These are phyloP conservation scores for Pyrus betulifolia DNA, from an alignment of 306 rosid genomes.

Conservation along the genomic window DNA sequence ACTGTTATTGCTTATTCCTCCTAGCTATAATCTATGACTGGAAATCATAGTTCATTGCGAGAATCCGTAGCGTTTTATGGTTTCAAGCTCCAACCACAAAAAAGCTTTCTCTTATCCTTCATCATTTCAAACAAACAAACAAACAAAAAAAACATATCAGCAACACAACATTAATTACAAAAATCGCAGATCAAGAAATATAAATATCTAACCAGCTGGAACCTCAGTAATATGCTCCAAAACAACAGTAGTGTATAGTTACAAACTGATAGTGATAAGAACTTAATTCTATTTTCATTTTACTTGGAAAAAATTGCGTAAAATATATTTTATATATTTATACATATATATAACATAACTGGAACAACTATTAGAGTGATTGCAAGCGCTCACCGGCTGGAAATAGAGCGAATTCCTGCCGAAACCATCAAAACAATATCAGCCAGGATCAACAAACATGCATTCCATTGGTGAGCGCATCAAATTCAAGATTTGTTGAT, in stretches of 20 bases:
- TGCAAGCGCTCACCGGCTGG: not conserved
- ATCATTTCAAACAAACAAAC: slow-evolving; percentile 9
- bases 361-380: not conserved
- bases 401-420: not conserved
- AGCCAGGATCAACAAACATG: not conserved
- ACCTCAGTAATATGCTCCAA: not conserved
- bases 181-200: not conserved
- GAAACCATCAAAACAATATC: not conserved
- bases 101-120: slow-evolving; percentile 20
- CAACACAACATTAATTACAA: not conserved
- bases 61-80: slow-evolving; percentile 18
- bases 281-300: not conserved
- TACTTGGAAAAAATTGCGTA: too few species aligned
- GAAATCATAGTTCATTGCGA: slow-evolving; percentile 12
- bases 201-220: not conserved
- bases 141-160: not conserved
- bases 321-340: too few species aligned
- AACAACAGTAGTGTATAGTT: too few species aligned
- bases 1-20: not conserved
- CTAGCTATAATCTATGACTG: slow-evolving; percentile 4
- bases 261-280: not conserved
- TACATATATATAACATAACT: not conserved
- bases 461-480: not conserved
- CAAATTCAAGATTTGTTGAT: not conserved
- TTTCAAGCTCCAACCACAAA: slow-evolving; percentile 16